A percentile compares a stretch with the other conserved stretches of the same genome.
phyloP scores from a whole-genome alignment of 1,139 yeast genomes.

The Zygosaccharomyces pseudobailii region DNA sequence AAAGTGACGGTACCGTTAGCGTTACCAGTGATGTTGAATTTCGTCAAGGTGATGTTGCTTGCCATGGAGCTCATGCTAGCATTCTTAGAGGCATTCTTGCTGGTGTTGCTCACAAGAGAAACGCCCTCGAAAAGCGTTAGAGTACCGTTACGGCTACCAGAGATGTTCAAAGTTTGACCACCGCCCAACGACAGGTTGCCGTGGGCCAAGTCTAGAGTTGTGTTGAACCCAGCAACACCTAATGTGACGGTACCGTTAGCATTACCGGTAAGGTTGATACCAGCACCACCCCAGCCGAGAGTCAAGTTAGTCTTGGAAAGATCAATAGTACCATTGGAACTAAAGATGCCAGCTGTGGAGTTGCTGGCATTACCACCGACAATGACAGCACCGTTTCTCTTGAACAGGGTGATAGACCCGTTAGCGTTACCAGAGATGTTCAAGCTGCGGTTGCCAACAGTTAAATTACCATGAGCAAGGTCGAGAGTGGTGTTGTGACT shows the following conservation, averaged over 20 bases:
- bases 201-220: background rate
- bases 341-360: background rate
- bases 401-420: constrained; percentile 1
- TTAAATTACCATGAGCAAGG: background rate
- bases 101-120: background rate
- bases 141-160: background rate
- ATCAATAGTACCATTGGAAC: background rate
- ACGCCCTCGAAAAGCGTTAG: background rate
- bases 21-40: background rate
- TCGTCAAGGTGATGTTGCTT: background rate
- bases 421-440: constrained; percentile 2
- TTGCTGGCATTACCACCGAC: background rate
- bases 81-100: background rate
- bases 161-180: background rate
- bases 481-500: background rate
- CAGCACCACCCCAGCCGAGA: background rate
- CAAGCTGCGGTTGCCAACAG: background rate
- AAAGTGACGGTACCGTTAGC: background rate
- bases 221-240: background rate
- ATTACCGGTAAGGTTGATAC: background rate
- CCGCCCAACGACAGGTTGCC: background rate
- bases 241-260: background rate
- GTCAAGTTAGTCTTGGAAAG: background rate
- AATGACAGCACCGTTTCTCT: background rate
- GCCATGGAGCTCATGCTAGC: background rate